phyloP scores from a whole-genome alignment of 495 filamentous ascomycete species.

The Tuber microsphaerosporum region DNA sequence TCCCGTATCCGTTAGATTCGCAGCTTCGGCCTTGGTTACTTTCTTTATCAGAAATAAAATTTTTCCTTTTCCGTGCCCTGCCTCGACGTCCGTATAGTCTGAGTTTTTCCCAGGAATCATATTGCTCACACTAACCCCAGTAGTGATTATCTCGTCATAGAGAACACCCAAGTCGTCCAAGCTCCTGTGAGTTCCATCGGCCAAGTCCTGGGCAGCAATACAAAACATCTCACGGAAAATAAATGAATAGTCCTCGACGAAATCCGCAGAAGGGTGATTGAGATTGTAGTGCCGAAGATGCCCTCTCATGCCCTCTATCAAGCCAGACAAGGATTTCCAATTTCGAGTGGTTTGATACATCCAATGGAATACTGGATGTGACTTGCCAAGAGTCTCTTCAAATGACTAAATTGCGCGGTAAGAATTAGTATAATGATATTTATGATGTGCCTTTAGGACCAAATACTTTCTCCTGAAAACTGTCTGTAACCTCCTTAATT shows the following conservation, averaged over 20 bases:
- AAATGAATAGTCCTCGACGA: constrained; percentile 60
- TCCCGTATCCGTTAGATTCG: constrained; percentile 61
- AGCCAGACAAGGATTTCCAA: constrained; percentile 60
- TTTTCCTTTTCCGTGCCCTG: constrained; percentile 41
- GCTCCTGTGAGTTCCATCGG: constrained; percentile 55
- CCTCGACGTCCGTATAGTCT: constrained; percentile 8
- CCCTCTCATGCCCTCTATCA: constrained; percentile 62
- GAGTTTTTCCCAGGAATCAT: constrained; percentile 12
- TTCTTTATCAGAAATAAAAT: constrained; percentile 73
- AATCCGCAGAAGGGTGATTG: constrained; percentile 44
- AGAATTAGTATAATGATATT: constrained; percentile 9
- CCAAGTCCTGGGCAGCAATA: constrained; percentile 65
- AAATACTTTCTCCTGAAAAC: constrained; percentile 60
- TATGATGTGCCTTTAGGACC: constrained; percentile 15
- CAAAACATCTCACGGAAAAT: constrained; percentile 86
- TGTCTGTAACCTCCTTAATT: constrained; percentile 67
- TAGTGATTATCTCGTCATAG: constrained; percentile 69
- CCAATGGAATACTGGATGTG: constrained; percentile 81
- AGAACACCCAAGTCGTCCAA: constrained; percentile 63
- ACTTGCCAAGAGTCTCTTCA: constrained; percentile 66
- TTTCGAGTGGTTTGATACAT: constrained; percentile 70
- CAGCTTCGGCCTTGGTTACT: constrained; percentile 53
- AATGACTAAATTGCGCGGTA: constrained; percentile 49
- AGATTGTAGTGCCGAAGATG: constrained; percentile 48
- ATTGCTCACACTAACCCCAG: constrained; percentile 43